These are phyloP conservation scores for Coemansia biformis DNA, from an alignment of 192 early-diverging fungal species.

Conservation along the genomic window DNA sequence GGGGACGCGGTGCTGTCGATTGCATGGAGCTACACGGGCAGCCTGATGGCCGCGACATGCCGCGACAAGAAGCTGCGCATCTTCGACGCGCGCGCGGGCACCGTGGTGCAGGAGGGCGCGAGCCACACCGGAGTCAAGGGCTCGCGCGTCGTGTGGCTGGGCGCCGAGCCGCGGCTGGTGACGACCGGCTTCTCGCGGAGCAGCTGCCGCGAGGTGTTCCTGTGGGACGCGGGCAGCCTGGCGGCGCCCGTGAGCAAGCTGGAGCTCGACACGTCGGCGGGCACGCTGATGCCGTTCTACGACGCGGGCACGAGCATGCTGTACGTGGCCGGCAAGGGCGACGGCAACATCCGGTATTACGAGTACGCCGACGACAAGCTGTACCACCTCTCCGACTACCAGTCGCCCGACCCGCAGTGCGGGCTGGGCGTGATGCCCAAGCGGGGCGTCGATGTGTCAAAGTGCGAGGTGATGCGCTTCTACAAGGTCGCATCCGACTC, in stretches of 20 bases:
- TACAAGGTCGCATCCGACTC: conserved; percentile 84
- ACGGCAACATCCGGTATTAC: conserved; percentile 98
- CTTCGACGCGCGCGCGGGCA: conserved; percentile 85
- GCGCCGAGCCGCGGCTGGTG: conserved; percentile 67
- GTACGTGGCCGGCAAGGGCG: conserved; percentile 94
- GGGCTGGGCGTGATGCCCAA: conserved; percentile 93
- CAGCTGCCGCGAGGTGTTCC: conserved; percentile 88
- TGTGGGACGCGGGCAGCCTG: conserved; percentile 77
- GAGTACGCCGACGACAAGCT: conserved; percentile 95
- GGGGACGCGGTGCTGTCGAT: conserved; percentile 89
- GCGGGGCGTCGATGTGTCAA: conserved; percentile 76
- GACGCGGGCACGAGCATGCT: conserved; percentile 87
- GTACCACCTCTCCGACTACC: conserved; percentile 80
- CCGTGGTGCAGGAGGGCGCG: conserved; percentile 66
- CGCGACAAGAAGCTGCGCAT: conserved; percentile 95
- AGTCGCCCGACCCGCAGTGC: conserved; percentile 87
- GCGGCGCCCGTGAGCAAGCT: conserved; percentile 67
- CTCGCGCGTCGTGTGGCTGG: conserved; percentile 87
- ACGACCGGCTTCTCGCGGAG: conserved; percentile 94
- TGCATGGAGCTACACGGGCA: conserved; percentile 83
- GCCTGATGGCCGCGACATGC: conserved; percentile 80
- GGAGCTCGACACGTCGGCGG: conserved; percentile 87
- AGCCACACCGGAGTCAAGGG: conserved; percentile 98
- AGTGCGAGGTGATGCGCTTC: conserved; percentile 87
- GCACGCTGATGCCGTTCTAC: conserved; percentile 95